phyloP scores from a whole-genome alignment of 2,329 filamentous ascomycete species.

The Acephala macrosclerotiorum region DNA sequence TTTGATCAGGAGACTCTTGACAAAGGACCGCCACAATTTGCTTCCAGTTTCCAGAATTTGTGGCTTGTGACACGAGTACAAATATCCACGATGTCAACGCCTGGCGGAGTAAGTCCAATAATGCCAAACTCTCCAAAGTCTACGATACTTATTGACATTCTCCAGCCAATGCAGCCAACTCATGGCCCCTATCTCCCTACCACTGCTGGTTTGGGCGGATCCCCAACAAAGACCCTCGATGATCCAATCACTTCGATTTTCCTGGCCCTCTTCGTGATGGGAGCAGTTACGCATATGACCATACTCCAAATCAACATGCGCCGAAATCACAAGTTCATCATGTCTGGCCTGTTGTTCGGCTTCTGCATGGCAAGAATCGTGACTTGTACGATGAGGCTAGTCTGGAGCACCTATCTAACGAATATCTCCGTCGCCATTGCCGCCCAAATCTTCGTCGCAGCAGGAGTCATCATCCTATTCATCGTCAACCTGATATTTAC shows the following conservation, averaged over 20 bases:
- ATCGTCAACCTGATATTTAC: constrained; percentile 80
- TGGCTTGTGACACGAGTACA: background rate
- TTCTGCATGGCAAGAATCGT: constrained; percentile 54
- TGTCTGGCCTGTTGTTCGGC: constrained; percentile 64
- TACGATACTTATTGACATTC: constrained; percentile 9
- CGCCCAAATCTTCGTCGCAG: constrained; percentile 37
- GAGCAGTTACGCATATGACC: constrained; percentile 64
- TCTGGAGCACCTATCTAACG: constrained; percentile 62
- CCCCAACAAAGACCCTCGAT: constrained; percentile 64
- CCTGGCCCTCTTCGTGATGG: constrained; percentile 61
- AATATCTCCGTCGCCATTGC: constrained; percentile 37
- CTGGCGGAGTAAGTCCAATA: constrained; percentile 9
- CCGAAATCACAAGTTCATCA: constrained; percentile 63
- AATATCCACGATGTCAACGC: constrained; percentile 5
- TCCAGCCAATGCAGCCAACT: constrained; percentile 5
- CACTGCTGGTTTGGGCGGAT: constrained; percentile 62
- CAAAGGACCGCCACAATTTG: background rate
- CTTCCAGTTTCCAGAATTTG: background rate
- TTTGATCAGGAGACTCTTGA: constrained; percentile 9
- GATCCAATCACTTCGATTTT: constrained; percentile 71
- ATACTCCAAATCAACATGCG: constrained; percentile 61
- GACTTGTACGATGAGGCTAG: constrained; percentile 54
- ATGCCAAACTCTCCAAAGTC: background rate
- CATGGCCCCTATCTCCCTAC: constrained; percentile 42
- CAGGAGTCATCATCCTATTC: constrained; percentile 72